These are phyloP conservation scores for Aspergillus amoenus DNA, from an alignment of 2,329 filamentous ascomycete species.

Conservation along the genomic window DNA sequence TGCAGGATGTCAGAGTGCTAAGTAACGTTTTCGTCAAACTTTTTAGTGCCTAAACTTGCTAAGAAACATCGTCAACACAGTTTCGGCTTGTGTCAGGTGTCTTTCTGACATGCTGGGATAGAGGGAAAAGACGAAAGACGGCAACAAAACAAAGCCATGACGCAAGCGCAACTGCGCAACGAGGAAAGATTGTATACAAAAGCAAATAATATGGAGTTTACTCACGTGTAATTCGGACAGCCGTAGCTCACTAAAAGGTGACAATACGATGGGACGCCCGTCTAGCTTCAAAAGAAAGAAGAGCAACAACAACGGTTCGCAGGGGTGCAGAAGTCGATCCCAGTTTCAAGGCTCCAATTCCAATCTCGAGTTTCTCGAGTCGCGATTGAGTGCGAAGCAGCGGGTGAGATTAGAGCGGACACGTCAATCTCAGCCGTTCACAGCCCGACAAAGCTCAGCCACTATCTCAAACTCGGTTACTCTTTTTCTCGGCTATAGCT, in stretches of 20 bases:
- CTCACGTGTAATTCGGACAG: background rate
- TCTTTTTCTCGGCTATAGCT: constrained; percentile 2
- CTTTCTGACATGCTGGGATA: background rate
- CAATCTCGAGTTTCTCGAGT: background rate
- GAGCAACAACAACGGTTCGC: background rate
- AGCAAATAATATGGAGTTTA: background rate
- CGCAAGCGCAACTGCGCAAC: background rate
- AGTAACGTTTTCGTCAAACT: background rate
- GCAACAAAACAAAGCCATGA: background rate
- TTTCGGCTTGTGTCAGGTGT: background rate
- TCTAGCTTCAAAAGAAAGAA: background rate
- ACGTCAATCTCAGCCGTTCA: constrained; percentile 6
- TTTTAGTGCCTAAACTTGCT: background rate
- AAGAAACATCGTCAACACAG: background rate
- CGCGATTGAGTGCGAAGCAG: background rate
- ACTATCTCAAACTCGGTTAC: constrained; percentile 11
- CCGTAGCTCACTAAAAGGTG: background rate
- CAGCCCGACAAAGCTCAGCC: constrained; percentile 11
- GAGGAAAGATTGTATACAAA: background rate
- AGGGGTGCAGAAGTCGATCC: background rate
- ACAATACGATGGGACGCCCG: background rate
- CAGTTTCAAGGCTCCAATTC: background rate
- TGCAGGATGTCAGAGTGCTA: background rate
- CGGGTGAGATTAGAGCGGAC: constrained; percentile 2
- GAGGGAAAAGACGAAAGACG: background rate